Base-by-base conservation (phyloP, 176 grass and related monocot species). In the Ananas comosus region DNA sequence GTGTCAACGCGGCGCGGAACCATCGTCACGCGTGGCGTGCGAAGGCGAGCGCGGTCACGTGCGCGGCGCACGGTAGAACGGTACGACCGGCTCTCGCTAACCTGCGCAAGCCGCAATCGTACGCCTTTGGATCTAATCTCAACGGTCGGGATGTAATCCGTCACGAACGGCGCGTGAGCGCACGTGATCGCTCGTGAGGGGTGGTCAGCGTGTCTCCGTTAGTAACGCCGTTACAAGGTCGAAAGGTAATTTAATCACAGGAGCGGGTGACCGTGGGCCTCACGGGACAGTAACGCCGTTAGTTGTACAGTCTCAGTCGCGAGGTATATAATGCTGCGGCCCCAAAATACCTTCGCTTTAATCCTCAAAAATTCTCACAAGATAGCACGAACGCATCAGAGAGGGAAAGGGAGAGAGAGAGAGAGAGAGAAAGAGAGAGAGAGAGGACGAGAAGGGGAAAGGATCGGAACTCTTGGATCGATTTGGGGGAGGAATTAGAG, bases 211-310 rank as follows among this genome's bases (percentile, higher is more conserved):
- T 7, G 33, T 42, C 33, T 42, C 56, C 56, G 53, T 57, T 17
- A 17, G 53, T 16, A 17, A 57, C 53, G 53, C 53, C 53, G 56
- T 59, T 59, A 19, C 9, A 12, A 5, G 54, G 9, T 0, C 16
- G 53, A 6, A 13, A 16, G 52, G 12, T 16, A 9, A 1, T 57
- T 58, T 18, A 7, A 57, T 85, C 85, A 79, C 85, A 82, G 82
- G 19, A 82, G 64, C 72, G 85, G 64, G 82, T 23, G 89, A 88
- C 85, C 51, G 82, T 13, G 65, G 65, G 0, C 3, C 72, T 53
- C 74, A 69, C 11, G 11, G 5, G 4, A 9, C 10, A 4, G 49
- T 78, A 65, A 70, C 75, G 28, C 66, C 75, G 75, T 78, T 78
- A 25, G 27, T 33, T 16, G 68, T 51, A 79, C 75, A 51, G 67